Conservation (phyloP, 2,329 filamentous ascomycete genomes). For the Furcasterigmium furcatum region DNA sequence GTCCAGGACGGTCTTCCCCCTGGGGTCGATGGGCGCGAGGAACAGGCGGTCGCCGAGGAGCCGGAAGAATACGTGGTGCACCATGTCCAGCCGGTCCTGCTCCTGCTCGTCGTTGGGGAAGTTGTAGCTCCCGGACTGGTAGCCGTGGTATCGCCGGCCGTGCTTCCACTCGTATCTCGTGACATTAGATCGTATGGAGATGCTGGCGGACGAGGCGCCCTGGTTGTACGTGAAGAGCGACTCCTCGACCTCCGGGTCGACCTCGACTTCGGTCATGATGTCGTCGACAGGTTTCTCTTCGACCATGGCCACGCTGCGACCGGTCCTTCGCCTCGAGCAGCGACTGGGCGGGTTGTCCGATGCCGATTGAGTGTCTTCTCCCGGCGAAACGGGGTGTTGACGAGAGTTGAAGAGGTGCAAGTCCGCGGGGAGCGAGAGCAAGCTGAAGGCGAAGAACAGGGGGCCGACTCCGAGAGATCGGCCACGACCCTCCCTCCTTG, state of each 20-base stretch:
- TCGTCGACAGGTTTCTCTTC: not conserved
- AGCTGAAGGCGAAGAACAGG: not conserved
- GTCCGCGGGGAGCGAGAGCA: not conserved
- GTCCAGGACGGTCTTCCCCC: conserved; percentile 12
- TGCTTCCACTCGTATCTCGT: conserved; percentile 6
- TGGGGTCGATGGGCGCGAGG: conserved; percentile 3
- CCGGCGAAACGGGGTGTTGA: too few relatives aligned
- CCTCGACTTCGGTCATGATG: conserved; percentile 1
- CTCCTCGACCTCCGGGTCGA: not conserved
- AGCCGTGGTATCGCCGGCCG: conserved; percentile 11
- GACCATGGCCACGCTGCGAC: not conserved
- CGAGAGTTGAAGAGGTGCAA: not conserved
- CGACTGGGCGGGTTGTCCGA: not conserved
- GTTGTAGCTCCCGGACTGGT: conserved; percentile 13
- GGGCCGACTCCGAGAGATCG: not conserved
- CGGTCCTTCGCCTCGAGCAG: not conserved
- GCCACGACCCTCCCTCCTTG: not conserved
- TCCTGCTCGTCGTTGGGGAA: conserved; percentile 34
- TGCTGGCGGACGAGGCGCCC: conserved; percentile 4
- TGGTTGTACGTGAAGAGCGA: conserved; percentile 2
- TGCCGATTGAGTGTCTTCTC: not conserved
- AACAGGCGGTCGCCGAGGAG: conserved; percentile 21
- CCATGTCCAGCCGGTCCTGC: conserved; percentile 34
- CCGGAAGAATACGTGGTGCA: conserved; percentile 26
- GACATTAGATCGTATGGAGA: conserved; percentile 4